These are phyloP conservation scores for Myxozyma udenii DNA, from an alignment of 805 yeast genomes.

Conservation along the genomic window DNA sequence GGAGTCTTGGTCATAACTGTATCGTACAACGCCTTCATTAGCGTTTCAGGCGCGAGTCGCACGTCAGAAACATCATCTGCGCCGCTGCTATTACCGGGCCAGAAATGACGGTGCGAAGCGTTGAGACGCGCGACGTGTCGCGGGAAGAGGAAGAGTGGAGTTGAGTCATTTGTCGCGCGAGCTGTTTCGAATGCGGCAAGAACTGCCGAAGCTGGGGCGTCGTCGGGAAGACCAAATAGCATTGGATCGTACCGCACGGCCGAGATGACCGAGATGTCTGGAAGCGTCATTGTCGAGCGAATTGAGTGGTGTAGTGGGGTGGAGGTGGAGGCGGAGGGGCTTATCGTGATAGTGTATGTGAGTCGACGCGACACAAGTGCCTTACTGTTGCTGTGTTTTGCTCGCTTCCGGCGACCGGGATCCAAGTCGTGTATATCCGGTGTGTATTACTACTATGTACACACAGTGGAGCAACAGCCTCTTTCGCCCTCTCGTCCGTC, in stretches of 20 bases:
- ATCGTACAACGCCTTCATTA: slow-evolving; percentile 15
- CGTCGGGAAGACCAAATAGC: slow-evolving; percentile 9
- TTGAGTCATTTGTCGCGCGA: slow-evolving; percentile 9
- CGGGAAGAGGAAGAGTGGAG: slow-evolving; percentile 21
- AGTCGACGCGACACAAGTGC: no score
- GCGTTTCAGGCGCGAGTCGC: slow-evolving; percentile 1
- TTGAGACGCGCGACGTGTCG: slow-evolving; percentile 27
- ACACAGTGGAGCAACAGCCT: no score
- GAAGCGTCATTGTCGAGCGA: no score
- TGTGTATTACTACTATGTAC: no score
- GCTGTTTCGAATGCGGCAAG: slow-evolving; percentile 12
- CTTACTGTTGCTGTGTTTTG: no score
- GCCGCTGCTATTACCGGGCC: slow-evolving; percentile 15
- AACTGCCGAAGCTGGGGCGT: slow-evolving; percentile 10
- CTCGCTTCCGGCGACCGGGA: no score
- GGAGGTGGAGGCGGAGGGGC: no score
- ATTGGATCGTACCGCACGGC: slow-evolving; percentile 25
- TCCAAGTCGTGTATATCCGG: no score
- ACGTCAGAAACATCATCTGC: neutral
- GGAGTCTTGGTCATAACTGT: slow-evolving; percentile 15
- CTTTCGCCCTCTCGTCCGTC: no score
- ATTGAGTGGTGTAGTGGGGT: no score
- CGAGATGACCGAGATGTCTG: slow-evolving; percentile 16
- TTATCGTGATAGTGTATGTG: no score
- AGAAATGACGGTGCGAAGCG: slow-evolving; percentile 15